Evolutionary conservation across 163 green algal genomes (phyloP).

Genomic region (Smithsoniella earleae): DNA sequence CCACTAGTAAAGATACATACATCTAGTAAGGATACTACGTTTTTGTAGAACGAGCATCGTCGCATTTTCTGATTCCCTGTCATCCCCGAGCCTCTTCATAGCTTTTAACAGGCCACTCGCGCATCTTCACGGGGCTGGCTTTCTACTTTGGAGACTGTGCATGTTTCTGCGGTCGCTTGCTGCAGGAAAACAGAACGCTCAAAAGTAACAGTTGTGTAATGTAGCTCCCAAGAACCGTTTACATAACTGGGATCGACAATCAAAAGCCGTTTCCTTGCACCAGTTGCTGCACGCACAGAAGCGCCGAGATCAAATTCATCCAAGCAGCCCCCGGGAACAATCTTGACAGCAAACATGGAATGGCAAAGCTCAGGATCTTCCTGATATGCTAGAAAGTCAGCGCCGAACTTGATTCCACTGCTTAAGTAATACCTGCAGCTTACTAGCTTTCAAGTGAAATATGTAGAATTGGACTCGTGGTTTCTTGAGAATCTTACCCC

Average conservation of each 20-base stretch:
- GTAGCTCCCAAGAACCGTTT: background rate
- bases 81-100: too few relatives aligned
- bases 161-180: too few relatives aligned
- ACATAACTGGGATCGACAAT: background rate
- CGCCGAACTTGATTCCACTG: slow-evolving; percentile 19
- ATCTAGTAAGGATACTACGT: too few relatives aligned
- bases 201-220: slow-evolving; percentile 20
- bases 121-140: too few relatives aligned
- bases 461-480: background rate
- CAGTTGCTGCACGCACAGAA: slow-evolving; percentile 3
- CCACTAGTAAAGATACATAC: too few relatives aligned
- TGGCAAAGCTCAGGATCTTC: slow-evolving; percentile 13
- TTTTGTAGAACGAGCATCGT: too few relatives aligned
- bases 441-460: background rate
- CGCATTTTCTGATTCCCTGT: too few relatives aligned
- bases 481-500: too few relatives aligned
- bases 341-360: background rate
- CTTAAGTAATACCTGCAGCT: slow-evolving; percentile 3
- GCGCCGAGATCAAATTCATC: slow-evolving; percentile 1
- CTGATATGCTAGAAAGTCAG: slow-evolving; percentile 19
- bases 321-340: background rate
- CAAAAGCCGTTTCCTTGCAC: slow-evolving; percentile 3
- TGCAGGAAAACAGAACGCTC: background rate
- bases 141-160: too few relatives aligned
- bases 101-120: too few relatives aligned